Evolutionary conservation across 1,284 basidiomycete species (phyloP).

Genomic region (Apiotrichum sp.): DNA sequence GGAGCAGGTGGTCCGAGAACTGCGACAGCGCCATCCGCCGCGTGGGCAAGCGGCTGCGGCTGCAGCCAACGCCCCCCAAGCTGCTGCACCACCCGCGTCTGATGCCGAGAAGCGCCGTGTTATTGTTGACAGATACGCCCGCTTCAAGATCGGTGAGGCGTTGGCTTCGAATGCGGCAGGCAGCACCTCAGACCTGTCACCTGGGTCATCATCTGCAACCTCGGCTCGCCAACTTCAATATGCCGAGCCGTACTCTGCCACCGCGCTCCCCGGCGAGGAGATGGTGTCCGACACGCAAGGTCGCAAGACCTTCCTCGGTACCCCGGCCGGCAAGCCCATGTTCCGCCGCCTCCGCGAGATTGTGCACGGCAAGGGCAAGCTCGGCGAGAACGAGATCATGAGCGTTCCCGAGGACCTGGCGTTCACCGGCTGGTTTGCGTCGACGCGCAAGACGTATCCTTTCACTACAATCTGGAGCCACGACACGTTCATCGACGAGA

Average conservation of each 20-base stretch:
- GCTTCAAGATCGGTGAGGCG: slow-evolving; percentile 43
- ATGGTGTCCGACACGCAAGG: slow-evolving; percentile 36
- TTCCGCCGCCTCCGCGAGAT: slow-evolving; percentile 23
- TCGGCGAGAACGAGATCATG: slow-evolving; percentile 23
- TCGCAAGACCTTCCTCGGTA: slow-evolving; percentile 37
- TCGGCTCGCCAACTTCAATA: slow-evolving; percentile 9
- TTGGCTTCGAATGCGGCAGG: slow-evolving; percentile 20
- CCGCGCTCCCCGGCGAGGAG: slow-evolving; percentile 38
- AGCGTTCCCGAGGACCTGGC: slow-evolving; percentile 40
- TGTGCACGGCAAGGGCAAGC: slow-evolving; percentile 7
- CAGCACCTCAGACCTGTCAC: slow-evolving; percentile 9
- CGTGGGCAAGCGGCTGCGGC: slow-evolving; percentile 7
- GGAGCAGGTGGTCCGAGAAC: slow-evolving; percentile 76
- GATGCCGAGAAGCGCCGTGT: slow-evolving; percentile 37
- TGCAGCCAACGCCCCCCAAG: not conserved
- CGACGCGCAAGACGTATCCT: slow-evolving; percentile 44
- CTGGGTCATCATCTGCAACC: slow-evolving; percentile 1
- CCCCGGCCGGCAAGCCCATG: slow-evolving; percentile 40
- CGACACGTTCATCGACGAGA: slow-evolving; percentile 45
- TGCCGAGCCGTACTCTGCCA: slow-evolving; percentile 33
- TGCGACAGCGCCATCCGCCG: slow-evolving; percentile 34
- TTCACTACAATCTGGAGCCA: slow-evolving; percentile 49
- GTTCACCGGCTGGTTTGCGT: slow-evolving; percentile 43
- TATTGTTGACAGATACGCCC: slow-evolving; percentile 42
- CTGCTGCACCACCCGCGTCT: slow-evolving; percentile 3